Evolutionary conservation across 176 grass and related monocot genomes (phyloP).

Genomic region (maize (Zea mays)): Zm-B73-REFERENCE-NAM-5.0 NC_050098.1:16104501-16105000

Average conservation of each 20-base stretch:
- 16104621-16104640: conserved; percentile 46
- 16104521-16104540: conserved; percentile 44
- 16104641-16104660: conserved; percentile 48
- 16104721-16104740: conserved; percentile 35
- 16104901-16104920: conserved; percentile 37
- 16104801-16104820: conserved; percentile 24
- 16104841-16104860: conserved; percentile 43
- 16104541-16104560: conserved; percentile 63
- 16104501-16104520: conserved; percentile 48
- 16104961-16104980: conserved; percentile 37
- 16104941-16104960: conserved; percentile 33
- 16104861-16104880: conserved; percentile 24
- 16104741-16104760: conserved; percentile 24
- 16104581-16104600: conserved; percentile 35
- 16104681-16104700: conserved; percentile 21
- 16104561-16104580: conserved; percentile 34
- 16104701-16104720: conserved; percentile 24
- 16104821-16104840: conserved; percentile 40
- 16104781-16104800: conserved; percentile 30
- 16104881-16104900: conserved; percentile 32
- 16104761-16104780: conserved; percentile 17
- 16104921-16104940: conserved; percentile 52
- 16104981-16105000: conserved; percentile 44
- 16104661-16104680: conserved; percentile 21
- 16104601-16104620: conserved; percentile 46